A percentile compares a stretch with the other conserved stretches of the same genome.
phyloP scores from a whole-genome alignment of 352 stramenopile genomes.

The Globisporangium paddicum region DNA sequence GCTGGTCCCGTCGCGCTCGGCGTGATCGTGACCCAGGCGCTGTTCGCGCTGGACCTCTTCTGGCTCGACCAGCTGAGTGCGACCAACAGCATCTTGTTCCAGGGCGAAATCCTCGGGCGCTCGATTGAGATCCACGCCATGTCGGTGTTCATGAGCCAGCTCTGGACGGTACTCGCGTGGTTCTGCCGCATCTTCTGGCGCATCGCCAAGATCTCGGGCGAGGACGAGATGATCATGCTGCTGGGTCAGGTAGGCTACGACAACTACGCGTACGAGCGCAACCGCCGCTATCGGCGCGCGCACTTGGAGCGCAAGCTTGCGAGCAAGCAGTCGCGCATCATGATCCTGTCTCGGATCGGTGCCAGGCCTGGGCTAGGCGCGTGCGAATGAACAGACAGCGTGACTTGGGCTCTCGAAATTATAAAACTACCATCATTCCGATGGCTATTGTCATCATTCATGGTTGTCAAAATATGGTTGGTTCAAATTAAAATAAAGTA shows the following conservation, averaged over 20 bases:
- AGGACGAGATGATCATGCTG: conserved; percentile 1
- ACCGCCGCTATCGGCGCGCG: not conserved
- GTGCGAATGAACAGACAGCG: not conserved
- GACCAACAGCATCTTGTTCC: not conserved
- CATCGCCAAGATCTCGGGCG: not conserved
- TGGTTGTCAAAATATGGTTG: not conserved
- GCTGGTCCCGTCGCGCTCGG: conserved; percentile 12
- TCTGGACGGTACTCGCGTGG: conserved; percentile 1
- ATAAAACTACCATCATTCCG: not conserved
- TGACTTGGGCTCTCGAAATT: too few species aligned
- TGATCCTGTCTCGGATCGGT: not conserved
- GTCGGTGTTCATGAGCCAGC: conserved; percentile 6
- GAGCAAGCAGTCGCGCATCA: not conserved
- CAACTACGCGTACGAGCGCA: conserved; percentile 5
- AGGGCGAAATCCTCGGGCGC: not conserved
- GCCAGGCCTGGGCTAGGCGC: not conserved
- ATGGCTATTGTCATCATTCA: not conserved
- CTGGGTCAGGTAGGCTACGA: not conserved
- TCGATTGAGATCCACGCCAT: conserved; percentile 7
- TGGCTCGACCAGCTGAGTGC: not conserved
- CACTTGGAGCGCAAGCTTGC: not conserved
- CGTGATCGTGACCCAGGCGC: conserved; percentile 9
- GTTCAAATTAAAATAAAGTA: not conserved
- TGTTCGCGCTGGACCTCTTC: conserved; percentile 26
- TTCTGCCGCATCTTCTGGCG: conserved; percentile 11